phyloP scores from a whole-genome alignment of 805 yeast species.

The Starmerella khaoyaiensis region DNA sequence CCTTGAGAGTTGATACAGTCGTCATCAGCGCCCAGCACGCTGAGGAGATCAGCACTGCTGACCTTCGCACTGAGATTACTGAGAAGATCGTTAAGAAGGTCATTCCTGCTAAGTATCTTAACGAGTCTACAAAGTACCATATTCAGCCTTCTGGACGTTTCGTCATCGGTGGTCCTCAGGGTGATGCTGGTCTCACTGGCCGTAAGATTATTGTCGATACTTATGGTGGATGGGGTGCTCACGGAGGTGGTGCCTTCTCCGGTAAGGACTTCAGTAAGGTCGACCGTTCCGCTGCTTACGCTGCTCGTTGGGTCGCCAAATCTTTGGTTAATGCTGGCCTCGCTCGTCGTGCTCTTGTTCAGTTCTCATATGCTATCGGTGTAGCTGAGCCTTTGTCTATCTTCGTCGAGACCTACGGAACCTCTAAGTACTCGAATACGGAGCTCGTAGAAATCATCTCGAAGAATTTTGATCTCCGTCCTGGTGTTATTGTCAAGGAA shows the following conservation, averaged over 20 bases:
- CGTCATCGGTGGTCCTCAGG: slow-evolving; percentile 99
- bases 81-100: slow-evolving; percentile 82
- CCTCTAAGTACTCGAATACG: slow-evolving; percentile 76
- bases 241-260: slow-evolving; percentile 99
- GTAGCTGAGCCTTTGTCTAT: slow-evolving; percentile 98
- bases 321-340: slow-evolving; percentile 89
- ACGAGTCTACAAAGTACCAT: slow-evolving; percentile 92
- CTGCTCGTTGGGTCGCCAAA: slow-evolving; percentile 99
- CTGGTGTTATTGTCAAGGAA: slow-evolving; percentile 96
- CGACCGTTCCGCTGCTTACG: slow-evolving; percentile 99
- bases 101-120: slow-evolving; percentile 78
- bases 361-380: slow-evolving; percentile 99
- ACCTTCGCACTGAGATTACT: slow-evolving; percentile 64
- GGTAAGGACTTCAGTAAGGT: slow-evolving; percentile 99
- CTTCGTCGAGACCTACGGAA: slow-evolving; percentile 96
- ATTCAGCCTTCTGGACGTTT: slow-evolving; percentile 99
- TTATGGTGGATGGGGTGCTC: slow-evolving; percentile 99
- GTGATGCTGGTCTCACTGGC: slow-evolving; percentile 99
- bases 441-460: slow-evolving; percentile 85
- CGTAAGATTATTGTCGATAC: slow-evolving; percentile 99
- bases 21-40: slow-evolving; percentile 98
- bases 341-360: slow-evolving; percentile 94
- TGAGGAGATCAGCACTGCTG: slow-evolving; percentile 87
- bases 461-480: slow-evolving; percentile 96
- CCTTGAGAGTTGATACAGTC: slow-evolving; percentile 92